Evolutionary conservation across 768 basidiomycete species (phyloP).

Genomic region (Leccinum obscurum): DNA sequence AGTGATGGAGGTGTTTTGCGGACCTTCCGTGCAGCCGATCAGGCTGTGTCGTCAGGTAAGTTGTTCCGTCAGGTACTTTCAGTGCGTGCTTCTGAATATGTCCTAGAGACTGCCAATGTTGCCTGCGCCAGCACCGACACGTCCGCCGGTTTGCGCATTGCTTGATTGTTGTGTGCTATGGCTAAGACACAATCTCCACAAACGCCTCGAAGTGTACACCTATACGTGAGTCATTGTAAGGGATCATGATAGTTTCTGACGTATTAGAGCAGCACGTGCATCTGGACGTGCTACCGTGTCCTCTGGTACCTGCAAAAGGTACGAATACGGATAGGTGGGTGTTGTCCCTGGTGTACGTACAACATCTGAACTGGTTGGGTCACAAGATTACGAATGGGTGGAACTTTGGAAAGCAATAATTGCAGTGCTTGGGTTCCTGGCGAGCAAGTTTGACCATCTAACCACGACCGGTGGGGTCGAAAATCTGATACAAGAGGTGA

Average conservation of each 20-base stretch:
- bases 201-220: constrained; percentile 53
- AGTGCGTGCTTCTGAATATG: constrained; percentile 3
- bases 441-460: constrained; percentile 54
- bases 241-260: not conserved
- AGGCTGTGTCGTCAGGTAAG: constrained; percentile 65
- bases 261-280: constrained; percentile 45
- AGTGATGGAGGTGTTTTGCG: constrained; percentile 47
- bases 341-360: not conserved
- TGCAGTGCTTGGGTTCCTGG: constrained; percentile 54
- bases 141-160: constrained; percentile 55
- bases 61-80: not conserved
- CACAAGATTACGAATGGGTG: constrained; percentile 63
- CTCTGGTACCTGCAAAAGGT: constrained; percentile 59
- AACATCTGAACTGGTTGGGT: not conserved
- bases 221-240: constrained; percentile 47
- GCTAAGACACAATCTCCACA: constrained; percentile 71
- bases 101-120: constrained; percentile 53
- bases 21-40: constrained; percentile 42
- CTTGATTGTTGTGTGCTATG: constrained; percentile 71
- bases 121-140: constrained; percentile 38
- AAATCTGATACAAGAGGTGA: constrained; percentile 54
- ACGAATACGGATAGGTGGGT: constrained; percentile 54
- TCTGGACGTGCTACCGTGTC: constrained; percentile 53
- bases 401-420: constrained; percentile 62
- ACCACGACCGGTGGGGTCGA: constrained; percentile 53